phyloP scores from a whole-genome alignment of 495 filamentous ascomycete species.

The Hyaloscypha finlandica region DNA sequence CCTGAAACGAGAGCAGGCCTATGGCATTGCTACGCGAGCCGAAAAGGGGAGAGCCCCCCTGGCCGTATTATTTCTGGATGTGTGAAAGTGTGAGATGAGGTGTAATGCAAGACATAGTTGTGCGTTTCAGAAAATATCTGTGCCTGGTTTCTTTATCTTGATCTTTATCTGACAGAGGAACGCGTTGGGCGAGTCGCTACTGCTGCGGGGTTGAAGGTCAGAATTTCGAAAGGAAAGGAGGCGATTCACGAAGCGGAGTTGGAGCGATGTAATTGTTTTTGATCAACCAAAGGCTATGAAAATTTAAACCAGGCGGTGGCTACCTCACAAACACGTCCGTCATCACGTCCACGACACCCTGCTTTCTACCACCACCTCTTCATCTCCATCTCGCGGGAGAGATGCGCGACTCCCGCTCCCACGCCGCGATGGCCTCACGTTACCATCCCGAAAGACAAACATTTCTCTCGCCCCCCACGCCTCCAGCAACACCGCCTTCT shows the following conservation, averaged over 20 bases:
- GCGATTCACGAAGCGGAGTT: background rate
- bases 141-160: background rate
- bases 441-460: background rate
- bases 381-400: background rate
- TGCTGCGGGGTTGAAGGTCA: no score
- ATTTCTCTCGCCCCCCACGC: background rate
- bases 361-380: background rate
- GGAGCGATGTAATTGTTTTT: background rate
- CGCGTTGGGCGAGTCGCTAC: no score
- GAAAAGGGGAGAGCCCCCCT: background rate
- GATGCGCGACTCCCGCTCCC: background rate
- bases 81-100: background rate
- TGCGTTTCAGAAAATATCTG: background rate
- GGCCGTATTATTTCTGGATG: background rate
- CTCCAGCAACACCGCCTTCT: background rate
- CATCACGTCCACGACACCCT: background rate
- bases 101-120: background rate
- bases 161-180: no score
- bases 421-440: background rate
- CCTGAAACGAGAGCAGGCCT: constrained; percentile 3
- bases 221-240: background rate
- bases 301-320: background rate
- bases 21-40: background rate
- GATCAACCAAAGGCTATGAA: background rate
- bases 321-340: background rate